Percentiles rank a stretch among this genome's conserved stretches.
Evolutionary conservation across 2,329 filamentous ascomycete species (phyloP).

Genomic region (Lachnellula cervina): DNA sequence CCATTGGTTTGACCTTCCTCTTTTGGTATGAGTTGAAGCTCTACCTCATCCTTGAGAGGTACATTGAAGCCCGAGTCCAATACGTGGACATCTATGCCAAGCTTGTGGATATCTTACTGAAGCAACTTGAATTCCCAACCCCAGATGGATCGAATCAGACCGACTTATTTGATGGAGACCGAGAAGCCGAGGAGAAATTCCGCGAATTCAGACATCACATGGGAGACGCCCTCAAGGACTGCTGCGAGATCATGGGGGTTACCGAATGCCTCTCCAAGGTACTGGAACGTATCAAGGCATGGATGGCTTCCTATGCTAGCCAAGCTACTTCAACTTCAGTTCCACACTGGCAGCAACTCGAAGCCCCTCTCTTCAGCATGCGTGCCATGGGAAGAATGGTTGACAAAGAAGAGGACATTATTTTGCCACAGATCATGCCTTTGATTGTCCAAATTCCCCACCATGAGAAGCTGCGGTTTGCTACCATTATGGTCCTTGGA

Average conservation of each 20-base stretch:
- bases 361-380: constrained; percentile 92
- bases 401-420: constrained; percentile 76
- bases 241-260: constrained; percentile 92
- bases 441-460: constrained; percentile 89
- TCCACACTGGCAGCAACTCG: constrained; percentile 92
- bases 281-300: constrained; percentile 76
- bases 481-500: constrained; percentile 94
- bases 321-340: constrained; percentile 71
- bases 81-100: constrained; percentile 79
- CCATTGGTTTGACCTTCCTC: constrained; percentile 87
- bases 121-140: constrained; percentile 80
- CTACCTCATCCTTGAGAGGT: constrained; percentile 85
- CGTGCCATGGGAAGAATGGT: constrained; percentile 97
- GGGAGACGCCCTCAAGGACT: constrained; percentile 96
- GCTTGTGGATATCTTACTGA: constrained; percentile 88
- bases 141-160: constrained; percentile 64
- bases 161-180: constrained; percentile 92
- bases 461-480: constrained; percentile 97
- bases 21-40: constrained; percentile 99
- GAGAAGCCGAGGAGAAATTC: constrained; percentile 95
- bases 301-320: constrained; percentile 78
- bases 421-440: constrained; percentile 88
- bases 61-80: constrained; percentile 73
- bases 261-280: constrained; percentile 88
- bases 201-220: constrained; percentile 94